Conservation (phyloP, 2,329 filamentous ascomycete species). For the Stenocarpella maydis region DNA sequence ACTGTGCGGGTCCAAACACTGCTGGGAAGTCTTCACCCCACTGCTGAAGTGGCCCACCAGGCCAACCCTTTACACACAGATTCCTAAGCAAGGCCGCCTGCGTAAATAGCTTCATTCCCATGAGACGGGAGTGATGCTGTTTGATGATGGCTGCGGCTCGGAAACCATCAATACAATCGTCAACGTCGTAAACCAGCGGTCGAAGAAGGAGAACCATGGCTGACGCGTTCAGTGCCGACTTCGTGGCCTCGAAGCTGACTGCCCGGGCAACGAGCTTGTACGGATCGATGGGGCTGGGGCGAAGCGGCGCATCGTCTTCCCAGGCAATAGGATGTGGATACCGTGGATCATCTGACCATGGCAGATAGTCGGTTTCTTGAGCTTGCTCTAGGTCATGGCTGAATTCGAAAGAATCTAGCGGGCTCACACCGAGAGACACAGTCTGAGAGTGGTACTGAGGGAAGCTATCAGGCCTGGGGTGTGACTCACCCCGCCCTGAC, state of each 20-base stretch:
- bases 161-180: slow-evolving; percentile 61
- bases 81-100: slow-evolving; percentile 70
- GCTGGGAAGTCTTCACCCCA: slow-evolving; percentile 65
- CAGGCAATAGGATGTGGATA: slow-evolving; percentile 57
- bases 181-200: slow-evolving; percentile 61
- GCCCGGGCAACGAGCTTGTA: slow-evolving; percentile 62
- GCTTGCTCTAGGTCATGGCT: slow-evolving; percentile 52
- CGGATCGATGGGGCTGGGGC: slow-evolving; percentile 55
- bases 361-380: slow-evolving; percentile 65
- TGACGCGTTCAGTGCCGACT: slow-evolving; percentile 66
- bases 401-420: slow-evolving; percentile 47
- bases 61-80: slow-evolving; percentile 66
- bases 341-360: slow-evolving; percentile 64
- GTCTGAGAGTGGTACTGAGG: slow-evolving; percentile 27
- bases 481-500: slow-evolving; percentile 27
- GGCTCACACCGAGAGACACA: slow-evolving; percentile 38
- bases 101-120: slow-evolving; percentile 65
- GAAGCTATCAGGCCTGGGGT: slow-evolving; percentile 32
- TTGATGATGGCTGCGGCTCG: slow-evolving; percentile 65
- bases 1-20: slow-evolving; percentile 62
- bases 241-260: slow-evolving; percentile 63
- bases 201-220: slow-evolving; percentile 68
- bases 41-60: slow-evolving; percentile 52
- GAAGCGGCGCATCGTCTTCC: slow-evolving; percentile 28
- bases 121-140: slow-evolving; percentile 68